These are phyloP conservation scores for Boletus bicolor DNA, from an alignment of 768 basidiomycete species.

Conservation along the genomic window DNA sequence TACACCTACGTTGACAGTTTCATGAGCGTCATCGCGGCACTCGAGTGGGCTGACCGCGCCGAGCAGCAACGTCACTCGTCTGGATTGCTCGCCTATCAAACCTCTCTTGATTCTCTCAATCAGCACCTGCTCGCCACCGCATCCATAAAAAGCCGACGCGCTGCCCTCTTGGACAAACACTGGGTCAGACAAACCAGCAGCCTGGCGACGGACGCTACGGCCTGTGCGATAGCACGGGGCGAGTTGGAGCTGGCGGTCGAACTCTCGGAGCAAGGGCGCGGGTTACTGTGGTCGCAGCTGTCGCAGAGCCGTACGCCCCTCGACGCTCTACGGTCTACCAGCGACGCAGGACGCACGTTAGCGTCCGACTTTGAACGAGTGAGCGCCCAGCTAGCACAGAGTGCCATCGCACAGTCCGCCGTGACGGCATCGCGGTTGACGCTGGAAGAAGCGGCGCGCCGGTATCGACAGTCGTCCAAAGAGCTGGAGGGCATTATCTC, in stretches of 20 bases:
- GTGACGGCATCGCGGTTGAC: conserved; percentile 1
- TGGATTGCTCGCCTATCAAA: conserved; percentile 22
- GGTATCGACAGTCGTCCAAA: conserved; percentile 14
- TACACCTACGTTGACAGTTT: neutral
- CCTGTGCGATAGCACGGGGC: conserved; percentile 24
- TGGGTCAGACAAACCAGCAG: conserved; percentile 3
- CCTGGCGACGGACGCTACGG: conserved; percentile 24
- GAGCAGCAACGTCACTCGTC: conserved; percentile 14
- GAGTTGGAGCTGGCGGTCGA: conserved; percentile 29
- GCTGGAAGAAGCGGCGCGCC: conserved; percentile 13
- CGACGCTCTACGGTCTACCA: conserved; percentile 18
- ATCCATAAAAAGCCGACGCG: conserved; percentile 17
- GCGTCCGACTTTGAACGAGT: conserved; percentile 27
- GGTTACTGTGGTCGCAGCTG: conserved; percentile 31
- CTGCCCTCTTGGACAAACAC: conserved; percentile 1
- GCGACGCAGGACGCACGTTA: conserved; percentile 15
- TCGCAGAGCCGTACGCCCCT: conserved; percentile 26
- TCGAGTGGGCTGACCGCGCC: conserved; percentile 17
- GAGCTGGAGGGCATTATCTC: conserved; percentile 20
- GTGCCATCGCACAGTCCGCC: neutral
- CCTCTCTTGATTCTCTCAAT: conserved; percentile 15
- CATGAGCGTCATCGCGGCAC: conserved; percentile 5
- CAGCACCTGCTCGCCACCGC: conserved; percentile 17
- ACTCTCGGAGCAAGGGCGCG: conserved; percentile 34
- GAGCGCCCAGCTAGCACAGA: conserved; percentile 12